Percentiles rank a stretch among this genome's conserved stretches.
Evolutionary conservation across 139 green algal genomes (phyloP).

Genomic region (Trebouxia sp.): DNA sequence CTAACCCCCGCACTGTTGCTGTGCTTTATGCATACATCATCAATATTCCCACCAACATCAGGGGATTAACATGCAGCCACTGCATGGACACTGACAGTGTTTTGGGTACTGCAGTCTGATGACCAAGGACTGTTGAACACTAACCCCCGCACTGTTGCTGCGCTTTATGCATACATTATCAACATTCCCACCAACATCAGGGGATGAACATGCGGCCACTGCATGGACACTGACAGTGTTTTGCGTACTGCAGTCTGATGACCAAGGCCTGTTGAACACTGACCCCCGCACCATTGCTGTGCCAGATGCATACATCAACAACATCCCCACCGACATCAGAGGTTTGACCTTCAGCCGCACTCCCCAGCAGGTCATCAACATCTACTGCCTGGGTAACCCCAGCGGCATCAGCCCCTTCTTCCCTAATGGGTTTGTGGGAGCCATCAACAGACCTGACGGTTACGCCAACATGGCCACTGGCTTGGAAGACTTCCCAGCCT

Average conservation of each 20-base stretch:
- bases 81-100: conserved; percentile 39
- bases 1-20: conserved; percentile 31
- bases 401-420: background rate
- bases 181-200: conserved; percentile 34
- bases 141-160: conserved; percentile 31
- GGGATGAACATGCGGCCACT: conserved; percentile 37
- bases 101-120: conserved; percentile 38
- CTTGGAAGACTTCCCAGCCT: conserved; percentile 19
- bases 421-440: conserved; percentile 36
- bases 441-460: conserved; percentile 38
- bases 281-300: conserved; percentile 43
- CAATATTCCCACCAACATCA: conserved; percentile 33
- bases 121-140: conserved; percentile 37
- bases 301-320: conserved; percentile 32
- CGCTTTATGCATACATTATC: conserved; percentile 23
- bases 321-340: conserved; percentile 38
- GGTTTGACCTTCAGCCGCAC: conserved; percentile 45
- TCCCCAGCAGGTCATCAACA: conserved; percentile 48
- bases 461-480: conserved; percentile 12
- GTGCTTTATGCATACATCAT: conserved; percentile 27
- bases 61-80: conserved; percentile 38
- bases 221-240: conserved; percentile 38
- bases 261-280: conserved; percentile 40
- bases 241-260: conserved; percentile 40
- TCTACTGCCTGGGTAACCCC: conserved; percentile 41